phyloP scores from a whole-genome alignment of 441 rosid species.

The Adansonia grandidieri region DNA sequence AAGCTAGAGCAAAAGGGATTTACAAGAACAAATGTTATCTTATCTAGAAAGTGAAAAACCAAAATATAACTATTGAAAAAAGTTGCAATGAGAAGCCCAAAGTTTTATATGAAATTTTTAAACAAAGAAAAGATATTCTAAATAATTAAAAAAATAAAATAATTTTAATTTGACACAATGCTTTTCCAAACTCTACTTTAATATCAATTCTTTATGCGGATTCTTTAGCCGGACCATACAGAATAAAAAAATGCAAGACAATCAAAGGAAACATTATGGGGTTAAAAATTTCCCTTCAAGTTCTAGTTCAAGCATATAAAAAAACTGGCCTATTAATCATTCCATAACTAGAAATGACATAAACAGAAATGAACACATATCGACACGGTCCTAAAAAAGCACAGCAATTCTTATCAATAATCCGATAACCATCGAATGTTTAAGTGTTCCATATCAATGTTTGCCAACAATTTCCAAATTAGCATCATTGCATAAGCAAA shows the following conservation, averaged over 20 bases:
- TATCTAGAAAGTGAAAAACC: neutral
- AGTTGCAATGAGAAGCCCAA: neutral
- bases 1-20: neutral
- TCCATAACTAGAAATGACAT: neutral
- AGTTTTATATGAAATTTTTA: neutral
- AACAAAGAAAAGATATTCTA: neutral
- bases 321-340: neutral
- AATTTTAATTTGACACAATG: neutral
- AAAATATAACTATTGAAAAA: neutral
- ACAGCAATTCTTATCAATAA: neutral
- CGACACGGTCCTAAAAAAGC: neutral
- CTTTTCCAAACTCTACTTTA: neutral
- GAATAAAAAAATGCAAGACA: neutral
- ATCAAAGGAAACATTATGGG: conserved; percentile 8
- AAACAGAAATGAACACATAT: neutral
- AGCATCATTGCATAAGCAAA: neutral
- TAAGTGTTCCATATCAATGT: neutral
- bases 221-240: neutral
- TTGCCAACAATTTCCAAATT: neutral
- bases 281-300: neutral
- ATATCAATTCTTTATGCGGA: neutral
- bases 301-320: neutral
- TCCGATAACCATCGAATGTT: neutral
- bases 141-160: neutral
- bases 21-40: neutral